Percentiles rank a stretch among this genome's conserved stretches.
phyloP scores from a whole-genome alignment of 2,329 filamentous ascomycete genomes.

The Fusarium metavorans region DNA sequence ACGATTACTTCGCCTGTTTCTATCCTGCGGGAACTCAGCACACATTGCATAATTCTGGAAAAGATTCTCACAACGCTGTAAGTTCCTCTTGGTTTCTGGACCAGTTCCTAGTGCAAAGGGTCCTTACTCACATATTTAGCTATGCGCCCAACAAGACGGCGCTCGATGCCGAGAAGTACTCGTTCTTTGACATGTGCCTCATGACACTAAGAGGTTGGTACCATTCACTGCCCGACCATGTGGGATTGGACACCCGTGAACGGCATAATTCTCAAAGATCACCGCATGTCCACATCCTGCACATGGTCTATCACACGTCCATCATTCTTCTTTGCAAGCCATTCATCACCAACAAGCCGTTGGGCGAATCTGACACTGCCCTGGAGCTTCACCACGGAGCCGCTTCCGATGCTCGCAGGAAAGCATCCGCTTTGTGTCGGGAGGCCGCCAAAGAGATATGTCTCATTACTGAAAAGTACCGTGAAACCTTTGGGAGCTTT shows the following conservation, averaged over 20 bases:
- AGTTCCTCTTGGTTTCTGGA: neutral
- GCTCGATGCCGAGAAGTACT: neutral
- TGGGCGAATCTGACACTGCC: neutral
- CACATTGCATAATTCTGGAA: slow-evolving; percentile 10
- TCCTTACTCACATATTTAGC: neutral
- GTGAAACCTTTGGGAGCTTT: neutral
- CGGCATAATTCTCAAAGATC: neutral
- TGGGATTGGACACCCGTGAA: neutral
- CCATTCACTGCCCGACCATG: neutral
- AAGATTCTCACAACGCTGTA: slow-evolving; percentile 15
- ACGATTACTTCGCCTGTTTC: neutral
- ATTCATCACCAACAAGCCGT: neutral
- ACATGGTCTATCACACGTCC: neutral
- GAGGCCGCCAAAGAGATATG: neutral
- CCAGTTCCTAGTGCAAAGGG: neutral
- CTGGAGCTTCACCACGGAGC: neutral
- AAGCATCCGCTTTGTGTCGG: neutral
- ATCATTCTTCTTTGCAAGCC: neutral
- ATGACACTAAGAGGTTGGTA: neutral
- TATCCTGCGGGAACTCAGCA: neutral
- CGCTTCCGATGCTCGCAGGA: neutral
- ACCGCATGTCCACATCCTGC: neutral
- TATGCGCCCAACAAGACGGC: neutral
- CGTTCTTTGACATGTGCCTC: neutral
- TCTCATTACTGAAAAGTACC: neutral